Evolutionary conservation across 108 stramenopile genomes (phyloP).

Genomic region (Poteriospumella lacustris): DNA sequence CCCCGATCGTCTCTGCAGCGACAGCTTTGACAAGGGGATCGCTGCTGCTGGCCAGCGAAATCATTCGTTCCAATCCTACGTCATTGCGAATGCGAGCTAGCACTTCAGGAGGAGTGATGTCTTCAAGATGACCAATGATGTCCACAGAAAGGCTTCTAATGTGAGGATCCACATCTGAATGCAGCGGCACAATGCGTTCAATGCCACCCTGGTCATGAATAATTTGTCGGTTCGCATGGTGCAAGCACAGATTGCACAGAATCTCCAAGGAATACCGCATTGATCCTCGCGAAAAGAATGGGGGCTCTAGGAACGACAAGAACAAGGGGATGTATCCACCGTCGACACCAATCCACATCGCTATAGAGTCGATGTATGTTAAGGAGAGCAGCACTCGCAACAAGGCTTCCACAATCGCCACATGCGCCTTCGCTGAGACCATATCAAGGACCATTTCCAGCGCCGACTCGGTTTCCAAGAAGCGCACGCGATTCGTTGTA

Average conservation of each 20-base stretch:
- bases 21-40: conserved; percentile 18
- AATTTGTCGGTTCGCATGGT: neutral
- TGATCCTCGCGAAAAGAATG: neutral
- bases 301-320: neutral
- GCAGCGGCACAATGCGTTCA: conserved; percentile 1
- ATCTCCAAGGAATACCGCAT: conserved; percentile 5
- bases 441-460: conserved; percentile 34
- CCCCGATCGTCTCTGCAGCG: conserved; percentile 21
- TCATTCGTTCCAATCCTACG: conserved; percentile 36
- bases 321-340: neutral
- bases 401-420: conserved; percentile 37
- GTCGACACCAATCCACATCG: neutral
- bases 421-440: conserved; percentile 15
- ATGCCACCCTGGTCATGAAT: conserved; percentile 4
- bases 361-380: conserved; percentile 40
- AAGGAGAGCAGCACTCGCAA: conserved; percentile 44
- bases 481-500: conserved; percentile 26
- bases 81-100: conserved; percentile 22
- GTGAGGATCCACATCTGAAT: neutral
- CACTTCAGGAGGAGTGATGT: conserved; percentile 37
- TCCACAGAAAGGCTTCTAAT: conserved; percentile 36
- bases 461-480: conserved; percentile 32
- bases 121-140: conserved; percentile 40
- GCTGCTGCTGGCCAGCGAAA: conserved; percentile 13
- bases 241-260: conserved; percentile 14